Conservation (phyloP, 768 basidiomycete species). For the Russula olivacea region DNA sequence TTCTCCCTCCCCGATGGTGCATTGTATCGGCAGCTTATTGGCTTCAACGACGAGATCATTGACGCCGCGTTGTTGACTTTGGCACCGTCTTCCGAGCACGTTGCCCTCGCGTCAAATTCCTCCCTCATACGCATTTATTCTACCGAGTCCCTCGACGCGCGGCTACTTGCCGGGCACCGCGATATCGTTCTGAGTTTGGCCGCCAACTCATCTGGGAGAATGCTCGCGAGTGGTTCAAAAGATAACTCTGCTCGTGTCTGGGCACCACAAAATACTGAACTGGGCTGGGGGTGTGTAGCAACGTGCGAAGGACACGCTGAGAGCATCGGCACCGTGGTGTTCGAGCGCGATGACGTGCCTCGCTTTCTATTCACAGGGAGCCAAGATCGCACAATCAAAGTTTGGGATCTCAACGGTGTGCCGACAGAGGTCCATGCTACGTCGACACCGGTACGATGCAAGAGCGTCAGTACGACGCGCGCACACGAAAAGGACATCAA, state of each 20-base stretch:
- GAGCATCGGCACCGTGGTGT: constrained; percentile 83
- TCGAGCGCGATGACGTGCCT: constrained; percentile 52
- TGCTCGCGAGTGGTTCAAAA: constrained; percentile 90
- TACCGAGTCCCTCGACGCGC: constrained; percentile 67
- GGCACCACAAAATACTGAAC: constrained; percentile 39
- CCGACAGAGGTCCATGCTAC: constrained; percentile 31
- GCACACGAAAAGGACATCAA: constrained; percentile 99
- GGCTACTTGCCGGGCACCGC: constrained; percentile 80
- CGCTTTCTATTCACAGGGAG: constrained; percentile 88
- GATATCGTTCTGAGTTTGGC: constrained; percentile 90
- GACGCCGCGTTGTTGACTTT: constrained; percentile 74
- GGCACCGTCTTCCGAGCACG: constrained; percentile 43
- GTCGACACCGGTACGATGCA: constrained; percentile 45
- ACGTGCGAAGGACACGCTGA: constrained; percentile 92
- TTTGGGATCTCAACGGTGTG: constrained; percentile 84
- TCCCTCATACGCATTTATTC: constrained; percentile 90
- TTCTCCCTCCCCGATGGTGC: constrained; percentile 66
- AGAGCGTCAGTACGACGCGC: constrained; percentile 77
- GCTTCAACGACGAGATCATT: constrained; percentile 97
- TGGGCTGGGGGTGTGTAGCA: constrained; percentile 73
- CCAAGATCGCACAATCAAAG: constrained; percentile 96
- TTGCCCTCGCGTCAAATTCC: constrained; percentile 97
- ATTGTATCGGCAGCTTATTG: constrained; percentile 77
- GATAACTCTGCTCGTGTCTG: constrained; percentile 85
- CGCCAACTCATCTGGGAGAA: constrained; percentile 52